Percentiles rank a stretch among this genome's conserved stretches.
These are phyloP conservation scores for Zasmidium citrigriseum DNA, from an alignment of 2,329 filamentous ascomycete species.

Conservation along the genomic window DNA sequence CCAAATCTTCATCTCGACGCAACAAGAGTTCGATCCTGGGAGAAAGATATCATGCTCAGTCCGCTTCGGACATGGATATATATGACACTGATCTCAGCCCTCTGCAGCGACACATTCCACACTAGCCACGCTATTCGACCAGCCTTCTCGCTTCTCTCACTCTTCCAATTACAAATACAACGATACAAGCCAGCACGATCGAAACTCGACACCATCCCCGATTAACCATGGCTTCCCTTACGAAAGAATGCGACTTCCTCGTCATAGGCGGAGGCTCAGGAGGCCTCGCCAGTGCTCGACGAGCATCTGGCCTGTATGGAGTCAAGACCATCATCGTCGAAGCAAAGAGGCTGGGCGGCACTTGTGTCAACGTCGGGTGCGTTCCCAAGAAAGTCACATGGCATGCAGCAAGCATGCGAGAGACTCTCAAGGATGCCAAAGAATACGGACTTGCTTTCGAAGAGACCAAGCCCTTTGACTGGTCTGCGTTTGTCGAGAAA, in stretches of 20 bases:
- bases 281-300: slow-evolving; percentile 74
- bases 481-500: slow-evolving; percentile 77
- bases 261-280: slow-evolving; percentile 86
- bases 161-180: too few species aligned
- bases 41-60: too few species aligned
- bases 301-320: slow-evolving; percentile 69
- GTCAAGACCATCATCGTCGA: slow-evolving; percentile 79
- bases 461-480: slow-evolving; percentile 76
- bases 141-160: too few species aligned
- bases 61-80: too few species aligned
- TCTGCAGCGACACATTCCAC: too few species aligned
- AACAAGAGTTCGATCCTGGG: too few species aligned
- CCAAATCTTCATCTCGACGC: too few species aligned
- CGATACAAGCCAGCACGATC: too few species aligned
- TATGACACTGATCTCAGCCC: too few species aligned
- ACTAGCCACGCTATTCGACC: too few species aligned
- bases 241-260: slow-evolving; percentile 80
- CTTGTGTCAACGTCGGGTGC: slow-evolving; percentile 88
- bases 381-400: slow-evolving; percentile 89
- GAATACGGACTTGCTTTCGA: slow-evolving; percentile 76
- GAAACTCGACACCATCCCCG: background rate
- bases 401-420: slow-evolving; percentile 77
- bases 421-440: slow-evolving; percentile 71
- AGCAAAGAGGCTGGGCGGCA: slow-evolving; percentile 73
- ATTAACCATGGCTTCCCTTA: slow-evolving; percentile 56